Evolutionary conservation across 306 rosid genomes (phyloP), one percentile per base, ranked within the genome.

Genomic region (Pterocarpus macrocarpus): DNA sequence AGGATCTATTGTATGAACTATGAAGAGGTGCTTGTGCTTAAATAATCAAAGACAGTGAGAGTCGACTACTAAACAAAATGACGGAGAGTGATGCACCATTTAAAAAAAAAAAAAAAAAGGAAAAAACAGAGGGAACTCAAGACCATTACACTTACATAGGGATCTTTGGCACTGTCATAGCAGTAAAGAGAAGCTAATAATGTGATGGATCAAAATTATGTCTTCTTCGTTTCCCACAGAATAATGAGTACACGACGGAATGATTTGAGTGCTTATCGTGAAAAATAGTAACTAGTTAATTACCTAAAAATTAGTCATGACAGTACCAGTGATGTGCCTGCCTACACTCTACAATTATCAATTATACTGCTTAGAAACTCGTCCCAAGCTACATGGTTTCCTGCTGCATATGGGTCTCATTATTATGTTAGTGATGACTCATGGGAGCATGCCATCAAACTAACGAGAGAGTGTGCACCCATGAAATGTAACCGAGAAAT

Each of bases 321-420:
- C 28, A 16, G 33, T 28, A 45, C 66, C 71, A 38, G 66, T 49
- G 35, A 55, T 64, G 12, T 64, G 47, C 76, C 63, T 74, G 75
- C 47, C 67, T 35, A 64, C 64, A 9, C 30, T 56, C 3, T 1
- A 11, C 15, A 56, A 7, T 14, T 53, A 53, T 16, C 7, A 15
- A 3, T 53, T 53, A 53, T 22, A n/a, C 7, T 36, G 79, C 62
- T 61, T n/a, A 2, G 7, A 56, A 68, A 16, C 49, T 64, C 49
- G 10, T 69, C 16, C 36, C 43, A 39, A 73, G 45, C 8, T 41
- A 45, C 70, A 57, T 81, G 82, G 64, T 33, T 69, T 84, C 78
- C 77, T 79, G 47, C 9, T 43, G 79, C 80, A 71, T 79, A 80
- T 84, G 82, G 86, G 88, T 81, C 55, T 79, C 78, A 73, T 82